phyloP scores from a whole-genome alignment of 2,329 filamentous ascomycete species.

The Colletotrichum liriopes region DNA sequence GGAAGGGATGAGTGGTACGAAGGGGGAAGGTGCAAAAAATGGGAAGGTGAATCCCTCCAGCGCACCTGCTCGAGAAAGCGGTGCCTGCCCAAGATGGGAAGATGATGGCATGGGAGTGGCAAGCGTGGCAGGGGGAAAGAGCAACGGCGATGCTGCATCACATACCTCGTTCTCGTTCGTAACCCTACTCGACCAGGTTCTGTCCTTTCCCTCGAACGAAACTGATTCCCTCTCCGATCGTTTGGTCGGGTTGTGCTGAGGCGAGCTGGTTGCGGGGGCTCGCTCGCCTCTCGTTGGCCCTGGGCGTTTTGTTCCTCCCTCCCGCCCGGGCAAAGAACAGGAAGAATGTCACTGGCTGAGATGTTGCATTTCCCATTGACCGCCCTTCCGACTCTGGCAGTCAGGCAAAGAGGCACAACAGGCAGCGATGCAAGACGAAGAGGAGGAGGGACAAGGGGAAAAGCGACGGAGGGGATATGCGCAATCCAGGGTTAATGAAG shows the following conservation, averaged over 20 bases:
- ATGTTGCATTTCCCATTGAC: constrained; percentile 19
- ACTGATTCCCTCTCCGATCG: neutral
- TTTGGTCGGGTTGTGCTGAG: neutral
- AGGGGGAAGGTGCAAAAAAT: constrained; percentile 3
- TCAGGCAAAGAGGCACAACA: neutral
- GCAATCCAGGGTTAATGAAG: constrained; percentile 21
- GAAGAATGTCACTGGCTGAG: constrained; percentile 11
- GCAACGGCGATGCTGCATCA: neutral
- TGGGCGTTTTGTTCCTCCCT: constrained; percentile 2
- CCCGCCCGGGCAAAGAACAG: constrained; percentile 7
- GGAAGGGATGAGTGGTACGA: constrained; percentile 1
- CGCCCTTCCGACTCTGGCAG: constrained; percentile 20
- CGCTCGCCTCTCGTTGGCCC: constrained; percentile 5
- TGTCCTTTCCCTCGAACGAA: neutral
- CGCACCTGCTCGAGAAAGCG: neutral
- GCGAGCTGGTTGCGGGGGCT: constrained; percentile 6
- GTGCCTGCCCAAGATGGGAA: neutral
- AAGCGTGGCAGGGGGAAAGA: neutral
- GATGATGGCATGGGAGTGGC: neutral
- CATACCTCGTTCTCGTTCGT: constrained; percentile 1
- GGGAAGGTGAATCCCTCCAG: neutral
- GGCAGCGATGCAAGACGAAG: neutral
- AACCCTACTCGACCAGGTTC: neutral
- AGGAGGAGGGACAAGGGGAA: neutral
- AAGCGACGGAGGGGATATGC: constrained; percentile 14